Percentiles rank a stretch among this genome's conserved stretches.
Evolutionary conservation across 208 protist species (phyloP).

Genomic region (Endotrypanum monterogeii): DNA sequence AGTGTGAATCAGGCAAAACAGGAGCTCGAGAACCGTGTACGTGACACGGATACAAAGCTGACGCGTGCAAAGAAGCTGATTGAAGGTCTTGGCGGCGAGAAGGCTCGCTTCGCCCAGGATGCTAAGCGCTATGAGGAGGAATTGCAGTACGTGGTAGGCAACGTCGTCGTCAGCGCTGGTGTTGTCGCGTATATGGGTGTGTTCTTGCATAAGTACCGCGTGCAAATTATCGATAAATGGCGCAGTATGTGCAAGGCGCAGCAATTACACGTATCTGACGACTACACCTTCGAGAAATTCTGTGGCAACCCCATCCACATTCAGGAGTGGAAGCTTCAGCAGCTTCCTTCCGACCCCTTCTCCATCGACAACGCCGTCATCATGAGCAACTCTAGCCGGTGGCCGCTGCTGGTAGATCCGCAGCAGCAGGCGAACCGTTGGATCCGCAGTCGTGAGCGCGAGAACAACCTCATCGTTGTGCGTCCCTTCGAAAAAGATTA

Average conservation of each 20-base stretch:
- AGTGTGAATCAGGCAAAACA: slow-evolving; percentile 90
- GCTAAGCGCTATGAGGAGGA: slow-evolving; percentile 80
- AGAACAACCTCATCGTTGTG: slow-evolving; percentile 81
- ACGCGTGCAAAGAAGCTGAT: slow-evolving; percentile 95
- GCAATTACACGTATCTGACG: slow-evolving; percentile 79
- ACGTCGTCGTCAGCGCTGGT: slow-evolving; percentile 94
- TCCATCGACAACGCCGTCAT: slow-evolving; percentile 95
- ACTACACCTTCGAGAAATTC: slow-evolving; percentile 88
- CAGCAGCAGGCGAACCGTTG: slow-evolving; percentile 96
- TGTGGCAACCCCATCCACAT: slow-evolving; percentile 91
- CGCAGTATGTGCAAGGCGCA: slow-evolving; percentile 64
- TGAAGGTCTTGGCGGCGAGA: slow-evolving; percentile 94
- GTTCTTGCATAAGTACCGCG: slow-evolving; percentile 94
- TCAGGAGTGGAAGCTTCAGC: slow-evolving; percentile 93
- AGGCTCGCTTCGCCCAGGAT: slow-evolving; percentile 90
- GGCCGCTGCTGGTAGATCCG: slow-evolving; percentile 93
- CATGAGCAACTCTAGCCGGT: slow-evolving; percentile 89
- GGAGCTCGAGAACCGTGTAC: slow-evolving; percentile 91
- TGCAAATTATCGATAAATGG: slow-evolving; percentile 74
- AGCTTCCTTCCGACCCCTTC: slow-evolving; percentile 92
- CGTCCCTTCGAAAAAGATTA: slow-evolving; percentile 85
- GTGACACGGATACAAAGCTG: slow-evolving; percentile 94
- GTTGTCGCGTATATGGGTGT: slow-evolving; percentile 96
- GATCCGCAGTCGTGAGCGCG: slow-evolving; percentile 93
- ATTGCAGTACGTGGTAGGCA: slow-evolving; percentile 90